Evolutionary conservation across 2,329 filamentous ascomycete genomes (phyloP), one percentile per base, ranked within the genome.

Genomic region (Alternaria incomplexa): DNA sequence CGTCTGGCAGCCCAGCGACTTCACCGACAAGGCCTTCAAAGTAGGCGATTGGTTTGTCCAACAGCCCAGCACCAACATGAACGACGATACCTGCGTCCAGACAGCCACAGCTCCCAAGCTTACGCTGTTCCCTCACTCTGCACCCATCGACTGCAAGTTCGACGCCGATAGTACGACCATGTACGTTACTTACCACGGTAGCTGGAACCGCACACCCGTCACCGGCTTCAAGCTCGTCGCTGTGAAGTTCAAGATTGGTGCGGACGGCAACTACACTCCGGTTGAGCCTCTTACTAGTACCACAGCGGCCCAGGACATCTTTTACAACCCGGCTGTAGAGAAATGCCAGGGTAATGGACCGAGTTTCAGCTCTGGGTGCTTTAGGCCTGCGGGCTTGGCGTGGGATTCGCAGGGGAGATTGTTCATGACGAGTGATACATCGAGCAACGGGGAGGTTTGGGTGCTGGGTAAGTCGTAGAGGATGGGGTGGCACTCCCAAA

Each of bases 121-220:
- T 22, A 87, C 70, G 0, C 85, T 90, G 71, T 82, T 86, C 60
- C 86, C 91, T 0, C 91, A 93, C 77, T 90, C 86, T 65, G 90
- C 91, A 0, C 91, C 91, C 0, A 83, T 93, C 3, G 90, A 92
- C 68, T 86, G 92, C 73, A 87, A 88, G 63, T 93, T 93, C 80
- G 82, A 86, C 67, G 71, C 82, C 40, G 86, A 85, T 43, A 85
- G 83, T 20, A 83, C 81, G 2, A 80, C 82, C 11, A 89, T 89
- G 4, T 93, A 87, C 75, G 81, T 93, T 26, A 84, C 87, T 0
- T 92, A 92, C 79, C 90, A 92, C 75, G 91, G 91, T 10, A 89
- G 86, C 75, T 92, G 90, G 89, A 80, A 86, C 70, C 77, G 84
- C n/a, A 69, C 75, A 10, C 72, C 78, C 3, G 84, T 84, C 13